Conservation (phyloP, 176 grass and related monocot species). For the Zoysia pacifica region DNA sequence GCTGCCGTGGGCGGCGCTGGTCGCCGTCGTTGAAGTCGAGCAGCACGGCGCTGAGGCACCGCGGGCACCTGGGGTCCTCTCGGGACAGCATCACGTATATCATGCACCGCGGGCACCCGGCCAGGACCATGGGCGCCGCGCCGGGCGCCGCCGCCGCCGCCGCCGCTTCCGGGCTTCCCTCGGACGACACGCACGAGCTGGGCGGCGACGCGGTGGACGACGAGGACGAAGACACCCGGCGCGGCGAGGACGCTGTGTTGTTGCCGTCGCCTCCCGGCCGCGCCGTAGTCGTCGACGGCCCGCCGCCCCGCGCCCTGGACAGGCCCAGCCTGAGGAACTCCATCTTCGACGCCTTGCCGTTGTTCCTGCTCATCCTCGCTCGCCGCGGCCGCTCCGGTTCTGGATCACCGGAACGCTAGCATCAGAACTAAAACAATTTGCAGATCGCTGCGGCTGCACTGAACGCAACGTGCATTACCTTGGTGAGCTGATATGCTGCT, state of each 20-base stretch:
- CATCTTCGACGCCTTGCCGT: constrained; percentile 73
- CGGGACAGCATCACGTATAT: constrained; percentile 97
- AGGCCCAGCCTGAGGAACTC: constrained; percentile 65
- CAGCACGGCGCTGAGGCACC: constrained; percentile 88
- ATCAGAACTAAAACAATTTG: not conserved
- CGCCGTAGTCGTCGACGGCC: constrained; percentile 31
- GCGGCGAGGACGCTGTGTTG: constrained; percentile 35
- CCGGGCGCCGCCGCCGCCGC: not conserved
- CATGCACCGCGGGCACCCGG: constrained; percentile 89
- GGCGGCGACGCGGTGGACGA: constrained; percentile 68
- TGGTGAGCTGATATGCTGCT: not conserved
- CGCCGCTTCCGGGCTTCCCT: constrained; percentile 66
- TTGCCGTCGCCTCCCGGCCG: constrained; percentile 33
- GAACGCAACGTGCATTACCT: constrained; percentile 35
- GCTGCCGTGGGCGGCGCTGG: constrained; percentile 47
- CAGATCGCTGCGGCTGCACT: not conserved
- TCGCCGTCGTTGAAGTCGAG: constrained; percentile 80
- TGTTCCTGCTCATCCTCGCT: constrained; percentile 78
- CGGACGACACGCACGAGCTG: constrained; percentile 98
- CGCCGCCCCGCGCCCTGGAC: constrained; percentile 48
- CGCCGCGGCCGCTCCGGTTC: not conserved
- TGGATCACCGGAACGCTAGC: constrained; percentile 23
- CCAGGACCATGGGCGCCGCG: constrained; percentile 70
- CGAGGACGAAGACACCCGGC: constrained; percentile 51
- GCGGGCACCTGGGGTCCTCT: constrained; percentile 86